Base-by-base conservation (phyloP, 352 stramenopile genomes). In the Globisporangium viniferum region DNA sequence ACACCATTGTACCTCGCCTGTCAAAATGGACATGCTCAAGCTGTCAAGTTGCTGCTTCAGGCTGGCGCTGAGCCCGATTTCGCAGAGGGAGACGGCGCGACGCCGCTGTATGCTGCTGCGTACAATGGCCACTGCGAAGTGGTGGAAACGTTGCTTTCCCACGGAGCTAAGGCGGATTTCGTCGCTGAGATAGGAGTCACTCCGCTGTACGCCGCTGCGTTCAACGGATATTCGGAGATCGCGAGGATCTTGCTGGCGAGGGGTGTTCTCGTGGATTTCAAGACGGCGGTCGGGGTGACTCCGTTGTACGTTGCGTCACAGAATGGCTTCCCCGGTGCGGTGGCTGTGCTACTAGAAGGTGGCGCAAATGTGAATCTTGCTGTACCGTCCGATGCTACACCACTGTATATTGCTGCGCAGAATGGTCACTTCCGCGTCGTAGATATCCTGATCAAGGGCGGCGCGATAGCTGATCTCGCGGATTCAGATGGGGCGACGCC, bases 61-160 rank as follows among this genome's bases (percentile, higher is more conserved):
- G 20, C 55, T 14, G 59, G 29, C 22, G 59, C 59, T 39, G 59
- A 65, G 29, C 41, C 49, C 5, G 59, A 65, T 27, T 65, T 65
- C 18, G 59, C 59, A 22, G 59, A 65, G 22, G 59, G 44, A 57
- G 59, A 65, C 9, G 59, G 59, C 1, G 15, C 59, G 39, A 65
- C 59, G n/a, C 59, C 59, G 6, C 35, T 65, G 59, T 65, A 65
- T 65, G 59, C 59, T 15, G 59, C 59, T 24, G 59, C 59, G 44
- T 65, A 65, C 41, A 65, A 65, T 33, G 59, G 59, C 2, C 59
- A 65, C 24, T 20, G 54, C 27, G 6, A 55, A 5, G 59, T 48
- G 0, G 59, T 65, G 18, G 44, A 65, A 41, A 15, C 1, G 5
- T 35, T 65, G 20, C 46, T 65, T 15, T 31, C 59, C 15, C 59